Conservation (phyloP, 1,284 basidiomycete species). For the Ustilago xerochloae region DNA sequence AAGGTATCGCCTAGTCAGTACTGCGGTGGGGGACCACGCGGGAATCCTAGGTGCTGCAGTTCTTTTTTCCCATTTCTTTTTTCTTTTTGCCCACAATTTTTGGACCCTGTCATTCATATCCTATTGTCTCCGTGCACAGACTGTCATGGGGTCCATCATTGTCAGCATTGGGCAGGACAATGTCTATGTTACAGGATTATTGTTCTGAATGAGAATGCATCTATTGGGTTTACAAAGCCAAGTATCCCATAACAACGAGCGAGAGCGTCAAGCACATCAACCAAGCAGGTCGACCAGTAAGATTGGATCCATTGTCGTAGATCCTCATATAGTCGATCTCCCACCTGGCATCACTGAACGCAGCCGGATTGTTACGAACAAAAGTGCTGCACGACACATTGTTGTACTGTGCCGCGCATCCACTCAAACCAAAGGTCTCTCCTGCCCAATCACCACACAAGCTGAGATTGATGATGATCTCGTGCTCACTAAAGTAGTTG, state of each 20-base stretch:
- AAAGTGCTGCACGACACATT: conserved; percentile 49
- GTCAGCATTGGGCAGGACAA: too few species aligned
- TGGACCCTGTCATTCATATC: background rate
- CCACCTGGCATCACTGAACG: conserved; percentile 54
- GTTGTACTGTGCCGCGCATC: conserved; percentile 20
- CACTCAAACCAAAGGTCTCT: conserved; percentile 33
- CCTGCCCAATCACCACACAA: conserved; percentile 47
- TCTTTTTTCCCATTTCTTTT: conserved; percentile 67
- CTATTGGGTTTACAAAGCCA: background rate
- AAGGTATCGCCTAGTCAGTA: conserved; percentile 83
- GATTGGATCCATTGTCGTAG: conserved; percentile 34
- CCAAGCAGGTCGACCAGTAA: background rate
- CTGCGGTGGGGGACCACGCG: conserved; percentile 84
- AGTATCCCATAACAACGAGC: conserved; percentile 1
- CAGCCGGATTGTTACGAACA: conserved; percentile 44
- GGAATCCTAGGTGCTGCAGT: conserved; percentile 84
- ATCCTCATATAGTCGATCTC: conserved; percentile 60
- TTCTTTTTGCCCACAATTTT: background rate
- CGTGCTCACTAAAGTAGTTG: conserved; percentile 49
- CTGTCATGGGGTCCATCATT: too few species aligned
- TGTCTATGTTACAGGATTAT: too few species aligned
- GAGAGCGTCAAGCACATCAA: background rate
- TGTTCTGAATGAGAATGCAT: too few species aligned
- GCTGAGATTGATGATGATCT: conserved; percentile 58
- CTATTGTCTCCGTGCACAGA: background rate